Evolutionary conservation across 208 protist species (phyloP).

Genomic region (Crithidia fasciculata): DNA sequence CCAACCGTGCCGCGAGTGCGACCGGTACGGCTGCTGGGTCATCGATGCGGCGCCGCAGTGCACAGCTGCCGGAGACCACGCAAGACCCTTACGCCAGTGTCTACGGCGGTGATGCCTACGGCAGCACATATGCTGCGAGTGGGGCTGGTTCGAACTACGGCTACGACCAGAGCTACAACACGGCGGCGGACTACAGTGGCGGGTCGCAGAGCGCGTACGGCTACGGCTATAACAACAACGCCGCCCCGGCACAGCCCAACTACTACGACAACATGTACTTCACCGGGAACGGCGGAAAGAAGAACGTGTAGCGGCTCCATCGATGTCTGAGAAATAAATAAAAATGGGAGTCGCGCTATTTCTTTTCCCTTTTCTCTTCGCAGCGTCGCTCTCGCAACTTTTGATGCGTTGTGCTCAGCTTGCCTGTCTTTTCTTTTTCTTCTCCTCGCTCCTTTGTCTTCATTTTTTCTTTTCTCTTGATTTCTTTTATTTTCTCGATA

Average conservation of each 20-base stretch:
- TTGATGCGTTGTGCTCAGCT: not conserved
- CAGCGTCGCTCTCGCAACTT: no score
- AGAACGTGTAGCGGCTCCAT: not conserved
- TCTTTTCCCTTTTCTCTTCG: no score
- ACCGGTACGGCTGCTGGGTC: not conserved
- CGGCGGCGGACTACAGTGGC: not conserved
- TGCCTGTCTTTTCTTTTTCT: not conserved
- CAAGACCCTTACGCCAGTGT: not conserved
- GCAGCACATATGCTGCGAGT: not conserved
- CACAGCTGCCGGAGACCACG: not conserved
- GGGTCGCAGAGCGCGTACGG: not conserved
- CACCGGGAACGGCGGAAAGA: not conserved
- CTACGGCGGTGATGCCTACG: not conserved
- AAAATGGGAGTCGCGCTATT: no score
- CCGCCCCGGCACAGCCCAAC: not conserved
- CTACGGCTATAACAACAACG: slow-evolving; percentile 9
- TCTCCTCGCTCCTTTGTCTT: not conserved
- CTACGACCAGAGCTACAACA: slow-evolving; percentile 10
- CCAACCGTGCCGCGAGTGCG: not conserved
- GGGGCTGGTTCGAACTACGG: slow-evolving; percentile 4
- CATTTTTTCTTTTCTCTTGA: not conserved
- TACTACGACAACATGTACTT: slow-evolving; percentile 16
- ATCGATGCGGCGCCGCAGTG: not conserved
- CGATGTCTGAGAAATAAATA: no score
- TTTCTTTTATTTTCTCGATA: no score